Evolutionary conservation across 257 asterid genomes (phyloP).

Genomic region (Gardenia jasminoides): DNA sequence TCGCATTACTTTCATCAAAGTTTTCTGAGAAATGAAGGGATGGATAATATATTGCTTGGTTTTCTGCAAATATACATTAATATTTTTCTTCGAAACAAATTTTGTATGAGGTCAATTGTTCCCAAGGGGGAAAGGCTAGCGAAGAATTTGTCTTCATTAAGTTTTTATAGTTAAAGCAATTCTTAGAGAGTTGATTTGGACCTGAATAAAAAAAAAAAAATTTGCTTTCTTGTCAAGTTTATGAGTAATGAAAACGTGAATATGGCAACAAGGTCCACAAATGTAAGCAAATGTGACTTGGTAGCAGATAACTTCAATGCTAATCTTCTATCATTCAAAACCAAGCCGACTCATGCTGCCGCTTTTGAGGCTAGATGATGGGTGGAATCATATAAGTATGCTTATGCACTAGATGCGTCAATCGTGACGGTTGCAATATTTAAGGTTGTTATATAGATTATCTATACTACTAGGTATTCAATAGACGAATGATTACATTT

Average conservation of each 20-base stretch:
- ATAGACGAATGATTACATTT: no score
- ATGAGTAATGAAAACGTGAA: neutral
- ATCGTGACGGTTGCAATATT: neutral
- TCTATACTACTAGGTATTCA: no score
- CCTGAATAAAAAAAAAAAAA: no score
- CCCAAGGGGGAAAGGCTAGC: neutral
- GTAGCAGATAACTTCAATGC: neutral
- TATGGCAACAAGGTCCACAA: neutral
- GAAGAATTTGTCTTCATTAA: neutral
- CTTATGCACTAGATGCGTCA: neutral
- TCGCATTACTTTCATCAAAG: neutral
- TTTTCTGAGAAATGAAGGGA: slow-evolving; percentile 1
- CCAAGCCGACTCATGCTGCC: neutral
- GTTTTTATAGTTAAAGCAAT: neutral
- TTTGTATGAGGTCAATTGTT: neutral
- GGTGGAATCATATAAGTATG: neutral
- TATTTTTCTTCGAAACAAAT: neutral
- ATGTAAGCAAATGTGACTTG: neutral
- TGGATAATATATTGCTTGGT: neutral
- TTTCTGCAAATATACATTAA: neutral
- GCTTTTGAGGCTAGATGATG: neutral
- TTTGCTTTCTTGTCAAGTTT: neutral
- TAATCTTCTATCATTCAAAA: neutral
- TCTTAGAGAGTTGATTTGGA: neutral
- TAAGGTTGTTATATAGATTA: neutral